Percentiles rank a stretch among this genome's conserved stretches.
phyloP scores from a whole-genome alignment of 1,284 basidiomycete genomes.

The Trametes versicolor region DNA sequence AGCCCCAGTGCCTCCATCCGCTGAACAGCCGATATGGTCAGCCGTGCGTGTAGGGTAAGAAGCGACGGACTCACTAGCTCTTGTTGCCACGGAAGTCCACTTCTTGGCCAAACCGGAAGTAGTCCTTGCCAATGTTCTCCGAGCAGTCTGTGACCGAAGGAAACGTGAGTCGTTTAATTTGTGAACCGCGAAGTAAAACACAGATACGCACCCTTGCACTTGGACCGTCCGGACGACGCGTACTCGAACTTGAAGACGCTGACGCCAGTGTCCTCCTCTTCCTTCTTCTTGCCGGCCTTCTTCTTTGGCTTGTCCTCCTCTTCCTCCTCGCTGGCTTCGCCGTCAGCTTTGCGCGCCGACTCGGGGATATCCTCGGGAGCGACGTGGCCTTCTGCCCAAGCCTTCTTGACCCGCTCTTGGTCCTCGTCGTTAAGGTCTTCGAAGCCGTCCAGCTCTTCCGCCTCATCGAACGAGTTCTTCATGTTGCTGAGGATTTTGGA shows the following conservation, averaged over 20 bases:
- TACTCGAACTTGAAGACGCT: conserved; percentile 46
- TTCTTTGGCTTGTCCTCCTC: conserved; percentile 48
- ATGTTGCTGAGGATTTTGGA: conserved; percentile 76
- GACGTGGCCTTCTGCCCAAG: conserved; percentile 79
- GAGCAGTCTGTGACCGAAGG: conserved; percentile 4
- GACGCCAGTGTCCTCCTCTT: conserved; percentile 33
- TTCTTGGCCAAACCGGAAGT: conserved; percentile 76
- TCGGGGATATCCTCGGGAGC: conserved; percentile 84
- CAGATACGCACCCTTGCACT: conserved; percentile 43
- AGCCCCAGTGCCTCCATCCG: conserved; percentile 85
- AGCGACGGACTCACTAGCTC: conserved; percentile 62
- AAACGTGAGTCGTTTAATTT: conserved; percentile 7
- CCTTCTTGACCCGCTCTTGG: conserved; percentile 70
- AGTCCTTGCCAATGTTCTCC: conserved; percentile 72
- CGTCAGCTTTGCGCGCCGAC: conserved; percentile 66
- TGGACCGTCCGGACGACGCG: conserved; percentile 40
- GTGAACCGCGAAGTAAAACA: too few relatives aligned
- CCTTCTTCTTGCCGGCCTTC: conserved; percentile 41
- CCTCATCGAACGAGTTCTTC: conserved; percentile 67
- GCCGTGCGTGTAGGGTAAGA: conserved; percentile 8
- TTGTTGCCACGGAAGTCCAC: conserved; percentile 81
- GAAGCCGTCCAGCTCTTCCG: conserved; percentile 77
- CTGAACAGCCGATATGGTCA: conserved; percentile 48
- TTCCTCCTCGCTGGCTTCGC: conserved; percentile 58
- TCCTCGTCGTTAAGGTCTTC: conserved; percentile 73